phyloP scores from a whole-genome alignment of 2,329 filamentous ascomycete species.

The Colletotrichum sidae region DNA sequence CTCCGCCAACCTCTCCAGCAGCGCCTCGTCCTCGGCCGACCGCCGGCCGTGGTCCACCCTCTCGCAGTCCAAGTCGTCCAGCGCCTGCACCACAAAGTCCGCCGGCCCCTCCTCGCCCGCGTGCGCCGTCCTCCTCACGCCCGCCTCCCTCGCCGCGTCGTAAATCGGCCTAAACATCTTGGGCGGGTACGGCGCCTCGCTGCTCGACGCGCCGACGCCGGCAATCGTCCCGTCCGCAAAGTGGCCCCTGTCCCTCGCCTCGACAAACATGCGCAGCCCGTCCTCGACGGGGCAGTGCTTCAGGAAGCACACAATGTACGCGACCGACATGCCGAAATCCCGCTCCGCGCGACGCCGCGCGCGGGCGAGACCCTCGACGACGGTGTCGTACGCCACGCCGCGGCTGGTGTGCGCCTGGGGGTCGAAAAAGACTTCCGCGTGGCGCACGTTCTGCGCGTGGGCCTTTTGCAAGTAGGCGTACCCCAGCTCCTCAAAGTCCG shows the following conservation, averaged over 20 bases:
- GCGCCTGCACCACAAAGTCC: conserved; percentile 71
- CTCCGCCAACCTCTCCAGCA: conserved; percentile 69
- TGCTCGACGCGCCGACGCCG: conserved; percentile 77
- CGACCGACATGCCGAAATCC: conserved; percentile 73
- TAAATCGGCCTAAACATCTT: conserved; percentile 74
- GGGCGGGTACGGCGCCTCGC: conserved; percentile 67
- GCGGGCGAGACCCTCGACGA: conserved; percentile 71
- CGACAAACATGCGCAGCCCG: conserved; percentile 59
- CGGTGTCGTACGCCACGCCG: conserved; percentile 71
- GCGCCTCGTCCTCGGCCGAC: conserved; percentile 67
- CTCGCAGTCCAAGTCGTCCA: conserved; percentile 70
- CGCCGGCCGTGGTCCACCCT: conserved; percentile 83
- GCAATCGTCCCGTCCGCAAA: conserved; percentile 65
- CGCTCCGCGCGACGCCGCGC: conserved; percentile 70
- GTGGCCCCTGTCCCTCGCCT: conserved; percentile 51
- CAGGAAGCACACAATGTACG: conserved; percentile 79
- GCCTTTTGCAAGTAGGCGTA: conserved; percentile 78
- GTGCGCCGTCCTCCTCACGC: conserved; percentile 75
- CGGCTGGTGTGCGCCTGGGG: conserved; percentile 78
- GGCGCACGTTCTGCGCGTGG: conserved; percentile 72
- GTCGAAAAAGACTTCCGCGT: conserved; percentile 86
- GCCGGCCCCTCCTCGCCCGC: conserved; percentile 81
- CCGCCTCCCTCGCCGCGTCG: conserved; percentile 56
- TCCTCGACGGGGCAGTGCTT: conserved; percentile 73
- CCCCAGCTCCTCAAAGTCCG: conserved; percentile 80